Conservation (phyloP, 257 asterid species). For the Scutellaria minor region DNA sequence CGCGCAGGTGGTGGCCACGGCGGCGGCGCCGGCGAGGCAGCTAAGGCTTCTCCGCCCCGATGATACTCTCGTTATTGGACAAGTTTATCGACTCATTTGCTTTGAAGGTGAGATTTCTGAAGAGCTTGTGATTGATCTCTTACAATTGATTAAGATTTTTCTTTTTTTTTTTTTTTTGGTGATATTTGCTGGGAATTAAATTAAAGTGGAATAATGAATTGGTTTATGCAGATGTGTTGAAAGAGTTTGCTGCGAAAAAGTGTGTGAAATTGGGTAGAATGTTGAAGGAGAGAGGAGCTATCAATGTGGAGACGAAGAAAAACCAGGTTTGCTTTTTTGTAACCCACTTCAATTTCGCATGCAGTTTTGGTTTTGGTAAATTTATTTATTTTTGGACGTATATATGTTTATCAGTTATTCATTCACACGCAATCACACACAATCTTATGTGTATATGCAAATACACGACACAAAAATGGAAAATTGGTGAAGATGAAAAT, state of each 20-base stretch:
- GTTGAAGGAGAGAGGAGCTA: conserved; percentile 58
- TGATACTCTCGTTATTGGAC: conserved; percentile 72
- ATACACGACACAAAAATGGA: no score
- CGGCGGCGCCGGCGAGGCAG: conserved; percentile 59
- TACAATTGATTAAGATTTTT: neutral
- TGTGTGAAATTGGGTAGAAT: conserved; percentile 64
- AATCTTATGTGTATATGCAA: no score
- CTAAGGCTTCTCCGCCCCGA: conserved; percentile 83
- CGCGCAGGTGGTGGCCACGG: conserved; percentile 53
- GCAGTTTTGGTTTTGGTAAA: no score
- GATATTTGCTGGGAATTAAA: neutral
- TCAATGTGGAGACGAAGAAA: conserved; percentile 39
- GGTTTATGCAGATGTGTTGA: conserved; percentile 59
- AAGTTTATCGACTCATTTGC: conserved; percentile 79
- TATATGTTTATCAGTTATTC: no score
- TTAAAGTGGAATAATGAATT: neutral
- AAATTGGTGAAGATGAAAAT: no score
- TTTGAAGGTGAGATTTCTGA: conserved; percentile 58
- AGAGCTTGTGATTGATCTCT: neutral
- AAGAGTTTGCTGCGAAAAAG: conserved; percentile 69
- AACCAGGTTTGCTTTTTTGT: neutral
- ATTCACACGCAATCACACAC: no score
- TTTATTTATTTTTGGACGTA: no score
- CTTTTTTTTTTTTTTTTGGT: neutral
- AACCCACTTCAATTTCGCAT: neutral